Evolutionary conservation across 805 yeast genomes (phyloP), one percentile per base, ranked within the genome.

Genomic region (Wickerhamiella spandovensis): DNA sequence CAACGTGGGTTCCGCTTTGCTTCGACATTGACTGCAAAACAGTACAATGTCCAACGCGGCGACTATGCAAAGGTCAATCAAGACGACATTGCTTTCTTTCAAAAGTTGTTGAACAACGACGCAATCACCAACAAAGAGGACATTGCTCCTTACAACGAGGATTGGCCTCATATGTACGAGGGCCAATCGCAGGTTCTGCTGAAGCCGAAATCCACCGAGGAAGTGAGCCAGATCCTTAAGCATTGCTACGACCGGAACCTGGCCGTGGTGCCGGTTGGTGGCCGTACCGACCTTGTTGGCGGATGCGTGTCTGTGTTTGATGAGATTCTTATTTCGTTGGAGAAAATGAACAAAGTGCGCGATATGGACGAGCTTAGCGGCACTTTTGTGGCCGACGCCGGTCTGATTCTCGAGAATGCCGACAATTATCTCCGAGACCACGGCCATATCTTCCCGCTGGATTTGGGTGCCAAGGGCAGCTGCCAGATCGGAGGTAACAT

Each of bases 211-310:
- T 75, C 83, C n/a, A 77, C 85, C 3, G 78, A 81, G 54, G 88
- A 88, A 64, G 81, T 89, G 13, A 73, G 88, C 0, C 61, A 77
- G 59, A 84, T 89, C 54, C 61, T 89, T 62, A 80, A 79, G 65
- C 82, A 86, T 66, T 86, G 95, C 71, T 82, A 83, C 61, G 84
- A 80, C 32, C 69, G 81, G 38, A 77, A 73, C 53, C 67, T 89
- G 30, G 95, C 96, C 0, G 79, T 89, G 48, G 95, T 86, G 12
- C 97, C 97, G 13, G 97, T 89, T 68, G 95, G 96, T 64, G 97
- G 97, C 58, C 89, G 89, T 69, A 89, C 97, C 1, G 95, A 95
- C 22, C 74, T 89, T 43, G 97, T 89, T 42, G 97, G 97, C 57
- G 97, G 96, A 6, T 82, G 94, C 2, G 79, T 81, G 18, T 96